These are phyloP conservation scores for Cyclostephanos invisitatus DNA, from an alignment of 108 stramenopile species.

Conservation along the genomic window DNA sequence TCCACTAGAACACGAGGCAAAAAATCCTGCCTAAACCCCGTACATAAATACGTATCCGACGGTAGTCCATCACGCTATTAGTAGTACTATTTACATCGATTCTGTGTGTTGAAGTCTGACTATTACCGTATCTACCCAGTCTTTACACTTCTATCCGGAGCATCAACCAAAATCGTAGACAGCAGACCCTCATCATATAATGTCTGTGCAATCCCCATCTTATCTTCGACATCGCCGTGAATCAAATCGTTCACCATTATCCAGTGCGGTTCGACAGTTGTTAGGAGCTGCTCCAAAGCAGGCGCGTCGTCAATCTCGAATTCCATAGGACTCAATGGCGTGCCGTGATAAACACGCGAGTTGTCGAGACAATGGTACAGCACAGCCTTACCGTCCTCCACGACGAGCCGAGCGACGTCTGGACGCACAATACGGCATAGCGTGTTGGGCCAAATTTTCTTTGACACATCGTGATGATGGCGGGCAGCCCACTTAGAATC, in stretches of 20 bases:
- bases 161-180: slow-evolving; percentile 55
- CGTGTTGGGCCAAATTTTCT: slow-evolving; percentile 70
- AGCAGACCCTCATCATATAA: slow-evolving; percentile 89
- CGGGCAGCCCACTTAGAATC: slow-evolving; percentile 5
- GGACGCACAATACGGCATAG: slow-evolving; percentile 82
- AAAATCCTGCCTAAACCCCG: no score
- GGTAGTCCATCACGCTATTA: no score
- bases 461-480: slow-evolving; percentile 40
- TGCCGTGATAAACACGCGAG: slow-evolving; percentile 84
- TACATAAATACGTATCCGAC: no score
- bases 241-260: slow-evolving; percentile 83
- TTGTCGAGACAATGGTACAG: slow-evolving; percentile 97
- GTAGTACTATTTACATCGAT: no score
- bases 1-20: no score
- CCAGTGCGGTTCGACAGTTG: slow-evolving; percentile 88
- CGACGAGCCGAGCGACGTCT: slow-evolving; percentile 85
- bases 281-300: slow-evolving; percentile 89
- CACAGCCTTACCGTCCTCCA: slow-evolving; percentile 93
- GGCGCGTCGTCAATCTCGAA: slow-evolving; percentile 98
- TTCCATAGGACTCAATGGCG: slow-evolving; percentile 91
- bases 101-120: no score
- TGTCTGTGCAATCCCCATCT: slow-evolving; percentile 81
- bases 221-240: slow-evolving; percentile 90
- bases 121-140: slow-evolving; percentile 32
- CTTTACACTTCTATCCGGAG: slow-evolving; percentile 45